These are phyloP conservation scores for Tolypocladium tundrense DNA, from an alignment of 2,329 filamentous ascomycete genomes.

Conservation along the genomic window DNA sequence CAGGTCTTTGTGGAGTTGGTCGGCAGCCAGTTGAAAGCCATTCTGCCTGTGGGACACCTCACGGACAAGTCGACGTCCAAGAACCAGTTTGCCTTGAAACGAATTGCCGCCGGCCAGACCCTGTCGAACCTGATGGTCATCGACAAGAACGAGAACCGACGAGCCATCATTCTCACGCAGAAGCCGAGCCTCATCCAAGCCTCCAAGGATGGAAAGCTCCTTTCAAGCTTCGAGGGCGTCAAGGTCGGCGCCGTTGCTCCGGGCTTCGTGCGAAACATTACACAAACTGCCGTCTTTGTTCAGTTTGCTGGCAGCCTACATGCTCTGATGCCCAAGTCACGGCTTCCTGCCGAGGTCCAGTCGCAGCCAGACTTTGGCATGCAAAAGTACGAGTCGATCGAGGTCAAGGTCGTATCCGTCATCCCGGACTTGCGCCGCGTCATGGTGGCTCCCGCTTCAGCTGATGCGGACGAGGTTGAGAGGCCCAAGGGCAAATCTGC, in stretches of 20 bases:
- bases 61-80: constrained; percentile 77
- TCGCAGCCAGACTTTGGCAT: constrained; percentile 67
- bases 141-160: constrained; percentile 72
- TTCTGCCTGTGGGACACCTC: constrained; percentile 67
- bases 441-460: constrained; percentile 39
- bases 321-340: constrained; percentile 69
- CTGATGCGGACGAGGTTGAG: constrained; percentile 34
- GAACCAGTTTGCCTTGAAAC: constrained; percentile 65
- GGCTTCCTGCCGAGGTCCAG: constrained; percentile 61
- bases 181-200: constrained; percentile 76
- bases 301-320: constrained; percentile 71
- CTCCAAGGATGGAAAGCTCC: constrained; percentile 58
- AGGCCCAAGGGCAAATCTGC: constrained; percentile 25
- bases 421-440: constrained; percentile 64
- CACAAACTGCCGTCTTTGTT: constrained; percentile 72
- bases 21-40: constrained; percentile 64
- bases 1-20: constrained; percentile 68
- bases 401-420: constrained; percentile 60
- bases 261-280: constrained; percentile 81
- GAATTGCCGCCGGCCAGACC: constrained; percentile 74
- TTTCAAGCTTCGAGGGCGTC: constrained; percentile 62
- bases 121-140: constrained; percentile 75
- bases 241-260: constrained; percentile 57
- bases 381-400: constrained; percentile 63
- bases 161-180: constrained; percentile 65